These are phyloP conservation scores for Byssochlamys sp. DNA, from an alignment of 2,329 filamentous ascomycete genomes.

Conservation along the genomic window DNA sequence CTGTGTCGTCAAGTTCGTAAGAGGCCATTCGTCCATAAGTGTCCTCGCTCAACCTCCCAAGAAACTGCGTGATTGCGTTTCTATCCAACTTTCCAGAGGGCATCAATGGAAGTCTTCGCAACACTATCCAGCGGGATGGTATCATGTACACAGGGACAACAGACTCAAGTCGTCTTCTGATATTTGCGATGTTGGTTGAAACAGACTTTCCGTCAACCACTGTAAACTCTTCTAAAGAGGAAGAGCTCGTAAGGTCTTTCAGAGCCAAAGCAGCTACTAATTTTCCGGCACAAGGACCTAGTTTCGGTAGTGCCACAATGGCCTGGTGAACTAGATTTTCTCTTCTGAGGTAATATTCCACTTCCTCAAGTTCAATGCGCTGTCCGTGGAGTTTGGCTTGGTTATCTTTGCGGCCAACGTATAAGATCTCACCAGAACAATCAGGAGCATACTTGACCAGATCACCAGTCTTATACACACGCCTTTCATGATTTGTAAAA, in stretches of 20 bases:
- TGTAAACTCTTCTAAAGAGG: neutral
- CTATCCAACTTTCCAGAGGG: conserved; percentile 1
- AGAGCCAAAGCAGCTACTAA: neutral
- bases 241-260: neutral
- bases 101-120: neutral
- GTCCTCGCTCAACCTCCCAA: conserved; percentile 5
- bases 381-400: conserved; percentile 55
- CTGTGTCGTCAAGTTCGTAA: neutral
- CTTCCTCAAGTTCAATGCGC: conserved; percentile 46
- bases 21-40: conserved; percentile 4
- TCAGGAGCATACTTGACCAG: conserved; percentile 15
- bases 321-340: neutral
- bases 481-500: conserved; percentile 30
- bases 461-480: conserved; percentile 19
- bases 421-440: conserved; percentile 18
- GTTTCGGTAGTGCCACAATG: neutral
- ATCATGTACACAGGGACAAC: neutral
- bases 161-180: neutral
- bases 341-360: conserved; percentile 24
- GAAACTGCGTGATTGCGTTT: neutral
- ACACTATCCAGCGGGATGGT: neutral
- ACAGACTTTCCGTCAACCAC: neutral
- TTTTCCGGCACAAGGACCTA: neutral
- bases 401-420: conserved; percentile 48
- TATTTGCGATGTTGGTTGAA: neutral